Conservation (phyloP, 108 stramenopile genomes). For the Seminavis robusta region DNA sequence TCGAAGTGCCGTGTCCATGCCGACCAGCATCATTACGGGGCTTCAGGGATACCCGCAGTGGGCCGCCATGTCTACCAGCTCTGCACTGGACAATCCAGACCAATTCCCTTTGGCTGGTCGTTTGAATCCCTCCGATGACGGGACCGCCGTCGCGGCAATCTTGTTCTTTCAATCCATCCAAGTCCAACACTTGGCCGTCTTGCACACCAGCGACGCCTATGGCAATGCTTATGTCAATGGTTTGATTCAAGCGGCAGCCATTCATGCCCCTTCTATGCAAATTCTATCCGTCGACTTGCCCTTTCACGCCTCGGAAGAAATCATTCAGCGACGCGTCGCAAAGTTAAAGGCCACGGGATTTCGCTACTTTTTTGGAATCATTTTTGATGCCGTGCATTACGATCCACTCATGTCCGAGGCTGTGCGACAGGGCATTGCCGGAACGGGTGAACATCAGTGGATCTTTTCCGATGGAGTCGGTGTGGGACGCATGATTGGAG, state of each 20-base stretch:
- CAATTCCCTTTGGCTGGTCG: constrained; percentile 25
- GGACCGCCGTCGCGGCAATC: constrained; percentile 18
- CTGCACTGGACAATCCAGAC: constrained; percentile 24
- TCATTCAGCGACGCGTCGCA: background rate
- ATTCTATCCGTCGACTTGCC: constrained; percentile 2
- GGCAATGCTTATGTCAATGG: constrained; percentile 44
- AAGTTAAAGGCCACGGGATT: constrained; percentile 10
- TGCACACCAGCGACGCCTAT: constrained; percentile 43
- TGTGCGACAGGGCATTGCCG: constrained; percentile 24
- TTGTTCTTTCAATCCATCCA: constrained; percentile 6
- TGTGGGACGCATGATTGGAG: background rate
- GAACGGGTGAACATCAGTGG: constrained; percentile 36
- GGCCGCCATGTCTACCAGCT: constrained; percentile 26
- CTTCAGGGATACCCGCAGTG: constrained; percentile 49
- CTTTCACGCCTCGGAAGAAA: background rate
- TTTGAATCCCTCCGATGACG: constrained; percentile 35
- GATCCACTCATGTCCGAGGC: constrained; percentile 31
- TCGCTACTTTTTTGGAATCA: constrained; percentile 25
- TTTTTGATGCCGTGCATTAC: background rate
- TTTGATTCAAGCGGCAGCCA: constrained; percentile 10
- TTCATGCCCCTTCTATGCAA: constrained; percentile 26
- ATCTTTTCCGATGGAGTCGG: constrained; percentile 19
- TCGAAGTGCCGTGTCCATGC: constrained; percentile 26
- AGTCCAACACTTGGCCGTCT: constrained; percentile 26
- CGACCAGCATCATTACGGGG: constrained; percentile 36